Evolutionary conservation across 306 rosid species (phyloP), one percentile per base, ranked within the genome.

Genomic region (Neltuma alba): DNA sequence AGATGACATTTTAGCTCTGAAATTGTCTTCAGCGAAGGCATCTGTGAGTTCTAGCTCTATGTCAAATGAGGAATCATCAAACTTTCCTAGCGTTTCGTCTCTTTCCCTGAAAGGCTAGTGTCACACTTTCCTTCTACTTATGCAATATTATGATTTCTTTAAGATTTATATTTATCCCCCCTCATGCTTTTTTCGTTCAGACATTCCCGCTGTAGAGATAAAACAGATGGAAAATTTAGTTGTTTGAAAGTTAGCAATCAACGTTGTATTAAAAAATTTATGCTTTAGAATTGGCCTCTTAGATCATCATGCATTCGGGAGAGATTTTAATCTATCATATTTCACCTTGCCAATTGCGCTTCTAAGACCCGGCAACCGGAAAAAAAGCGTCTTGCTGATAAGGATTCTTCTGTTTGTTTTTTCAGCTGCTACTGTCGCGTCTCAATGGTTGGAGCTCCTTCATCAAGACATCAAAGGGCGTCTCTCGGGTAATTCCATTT

Each of bases 391-490:
- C n/a, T 33, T 30, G 57, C 47, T 87, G 47, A 87, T 74, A 67
- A 47, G 7, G 25, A 20, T 54, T 52, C 45, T 68, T 86, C 21
- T 55, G 33, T 87, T n/a, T 65, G 40, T n/a, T 38, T 66, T 84
- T 85, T 67, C 96, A 95, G 99, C 99, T 86, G 99, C 99, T 64
- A 87, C 93, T 0, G 90, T 93, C 84, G 99, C 99, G 83, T 96
- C 98, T 68, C 96, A 89, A 58, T 93, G 99, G 99, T 83, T 96
- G 91, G 98, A 90, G 74, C 97, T 96, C 79, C 85, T 90, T 69
- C 88, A 83, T 70, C 98, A 89, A 84, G 99, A 96, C 76, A 83
- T 90, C 76, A 88, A 89, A 87, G 97, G 98, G 52, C 98, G 99
- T 63, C 98, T 96, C 84, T 81, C 87, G 7, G 94, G 99, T 93